A percentile compares a stretch with the other conserved stretches of the same genome.
Evolutionary conservation across 371 early-diverging fungal species (phyloP).

Genomic region (Gilbertella persicaria): DNA sequence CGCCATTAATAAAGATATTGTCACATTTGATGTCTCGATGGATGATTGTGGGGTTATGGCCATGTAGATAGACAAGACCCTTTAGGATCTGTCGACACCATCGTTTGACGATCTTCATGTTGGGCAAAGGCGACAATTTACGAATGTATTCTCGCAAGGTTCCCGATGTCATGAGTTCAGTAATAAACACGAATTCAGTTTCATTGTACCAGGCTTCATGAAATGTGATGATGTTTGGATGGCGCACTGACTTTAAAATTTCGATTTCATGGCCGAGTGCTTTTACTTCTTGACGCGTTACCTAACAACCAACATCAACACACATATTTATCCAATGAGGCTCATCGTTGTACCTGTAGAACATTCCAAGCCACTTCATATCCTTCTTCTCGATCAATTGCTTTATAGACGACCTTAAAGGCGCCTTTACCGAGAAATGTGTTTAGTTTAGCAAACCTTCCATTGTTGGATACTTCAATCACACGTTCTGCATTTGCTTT

Average conservation of each 20-base stretch:
- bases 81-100: constrained; percentile 83
- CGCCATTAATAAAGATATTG: constrained; percentile 91
- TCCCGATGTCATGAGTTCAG: constrained; percentile 94
- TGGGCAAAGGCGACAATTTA: constrained; percentile 68
- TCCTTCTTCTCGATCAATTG: constrained; percentile 83
- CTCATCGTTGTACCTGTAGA: constrained; percentile 36
- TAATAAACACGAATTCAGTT: constrained; percentile 84
- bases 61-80: constrained; percentile 84
- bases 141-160: constrained; percentile 79
- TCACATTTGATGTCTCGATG: constrained; percentile 85
- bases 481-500: constrained; percentile 45
- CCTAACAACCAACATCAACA: no score
- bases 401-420: constrained; percentile 88
- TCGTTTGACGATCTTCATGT: constrained; percentile 78
- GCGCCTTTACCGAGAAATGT: constrained; percentile 81
- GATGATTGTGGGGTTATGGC: constrained; percentile 82
- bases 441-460: constrained; percentile 70
- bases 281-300: constrained; percentile 34
- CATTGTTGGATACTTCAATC: constrained; percentile 67
- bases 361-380: constrained; percentile 93
- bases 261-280: constrained; percentile 61
- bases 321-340: background rate
- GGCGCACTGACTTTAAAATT: constrained; percentile 76
- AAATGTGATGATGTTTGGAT: constrained; percentile 88
- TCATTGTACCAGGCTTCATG: constrained; percentile 70